Conservation (phyloP, 2,329 filamentous ascomycete species). For the Fusarium brachygibbosum region DNA sequence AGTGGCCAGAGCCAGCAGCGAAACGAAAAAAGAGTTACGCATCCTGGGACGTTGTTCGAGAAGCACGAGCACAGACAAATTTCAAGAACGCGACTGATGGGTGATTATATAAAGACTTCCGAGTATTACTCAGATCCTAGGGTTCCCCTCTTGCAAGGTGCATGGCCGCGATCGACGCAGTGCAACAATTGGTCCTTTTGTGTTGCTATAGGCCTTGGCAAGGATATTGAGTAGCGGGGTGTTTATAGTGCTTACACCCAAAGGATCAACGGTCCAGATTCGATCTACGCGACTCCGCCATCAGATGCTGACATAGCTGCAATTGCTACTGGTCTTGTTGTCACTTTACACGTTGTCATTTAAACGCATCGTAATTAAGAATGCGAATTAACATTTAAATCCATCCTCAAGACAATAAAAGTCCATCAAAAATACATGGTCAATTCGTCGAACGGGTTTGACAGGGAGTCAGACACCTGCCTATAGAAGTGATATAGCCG, state of each 20-base stretch:
- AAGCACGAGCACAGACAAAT: accelerated
- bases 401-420: neutral
- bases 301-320: too few relatives aligned
- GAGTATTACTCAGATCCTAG: neutral
- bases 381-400: too few relatives aligned
- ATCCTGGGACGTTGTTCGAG: neutral
- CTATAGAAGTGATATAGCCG: neutral
- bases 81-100: accelerated
- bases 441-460: accelerated
- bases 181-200: neutral
- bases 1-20: slow-evolving; percentile 6
- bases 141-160: neutral
- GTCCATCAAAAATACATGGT: accelerated
- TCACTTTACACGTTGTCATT: neutral
- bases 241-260: neutral
- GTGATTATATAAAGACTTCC: neutral
- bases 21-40: neutral
- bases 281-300: too few relatives aligned
- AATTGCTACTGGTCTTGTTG: neutral
- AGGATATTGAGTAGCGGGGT: neutral
- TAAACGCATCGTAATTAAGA: too few relatives aligned
- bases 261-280: too few relatives aligned
- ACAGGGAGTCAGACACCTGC: neutral
- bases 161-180: neutral
- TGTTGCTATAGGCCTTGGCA: neutral